These are phyloP conservation scores for Chloris gayana DNA, from an alignment of 176 grass and related monocot genomes.

Conservation along the genomic window DNA sequence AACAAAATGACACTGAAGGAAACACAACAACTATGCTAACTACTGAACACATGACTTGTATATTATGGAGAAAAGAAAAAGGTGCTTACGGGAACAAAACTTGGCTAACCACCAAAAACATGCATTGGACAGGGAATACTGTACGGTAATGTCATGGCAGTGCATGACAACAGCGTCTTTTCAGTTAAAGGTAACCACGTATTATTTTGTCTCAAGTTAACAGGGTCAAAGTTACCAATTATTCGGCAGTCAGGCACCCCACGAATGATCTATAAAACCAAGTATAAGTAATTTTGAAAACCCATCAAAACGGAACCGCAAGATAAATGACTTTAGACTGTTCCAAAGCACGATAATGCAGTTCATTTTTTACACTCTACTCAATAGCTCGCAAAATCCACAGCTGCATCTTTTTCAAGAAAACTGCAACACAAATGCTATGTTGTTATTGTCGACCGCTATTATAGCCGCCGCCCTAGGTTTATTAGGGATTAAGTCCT, in stretches of 20 bases:
- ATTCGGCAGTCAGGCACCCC: not conserved
- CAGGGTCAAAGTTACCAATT: not conserved
- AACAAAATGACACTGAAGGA: too few species aligned
- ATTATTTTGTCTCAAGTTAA: not conserved
- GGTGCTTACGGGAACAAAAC: not conserved
- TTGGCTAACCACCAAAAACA: conserved; percentile 29
- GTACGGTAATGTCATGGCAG: not conserved
- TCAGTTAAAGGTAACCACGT: conserved; percentile 5
- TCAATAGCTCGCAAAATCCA: conserved; percentile 7
- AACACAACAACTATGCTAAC: too few species aligned
- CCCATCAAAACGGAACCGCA: too few species aligned
- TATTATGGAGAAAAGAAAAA: too few species aligned
- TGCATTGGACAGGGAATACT: not conserved
- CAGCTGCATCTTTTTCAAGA: not conserved
- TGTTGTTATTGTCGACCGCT: too few species aligned
- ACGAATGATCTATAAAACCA: not conserved
- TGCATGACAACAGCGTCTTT: not conserved
- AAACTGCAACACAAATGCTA: not conserved
- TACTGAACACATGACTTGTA: not conserved
- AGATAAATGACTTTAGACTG: too few species aligned
- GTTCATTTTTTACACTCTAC: not conserved
- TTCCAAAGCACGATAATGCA: not conserved
- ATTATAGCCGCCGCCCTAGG: too few species aligned
- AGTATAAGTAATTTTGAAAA: not conserved
- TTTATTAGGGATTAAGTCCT: too few species aligned